phyloP scores from a whole-genome alignment of 2,329 filamentous ascomycete species.

The Trematosphaeria pertusa region DNA sequence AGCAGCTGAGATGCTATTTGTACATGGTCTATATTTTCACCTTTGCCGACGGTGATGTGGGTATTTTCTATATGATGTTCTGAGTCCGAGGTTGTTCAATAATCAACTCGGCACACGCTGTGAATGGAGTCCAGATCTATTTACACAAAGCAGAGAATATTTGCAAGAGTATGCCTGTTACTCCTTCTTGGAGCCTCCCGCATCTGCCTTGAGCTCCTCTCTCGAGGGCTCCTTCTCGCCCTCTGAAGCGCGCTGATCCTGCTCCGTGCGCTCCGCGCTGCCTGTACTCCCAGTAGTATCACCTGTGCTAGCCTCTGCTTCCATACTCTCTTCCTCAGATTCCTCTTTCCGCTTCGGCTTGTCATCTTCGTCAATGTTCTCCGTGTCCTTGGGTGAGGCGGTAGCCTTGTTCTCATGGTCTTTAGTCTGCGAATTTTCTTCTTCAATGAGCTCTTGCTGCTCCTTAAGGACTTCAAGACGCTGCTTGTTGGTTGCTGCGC shows the following conservation, averaged over 20 bases:
- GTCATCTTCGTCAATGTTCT: slow-evolving; percentile 95
- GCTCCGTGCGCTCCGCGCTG: slow-evolving; percentile 42
- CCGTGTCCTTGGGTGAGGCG: slow-evolving; percentile 79
- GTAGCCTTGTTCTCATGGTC: slow-evolving; percentile 75
- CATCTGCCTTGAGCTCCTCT: slow-evolving; percentile 16
- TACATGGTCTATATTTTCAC: no score
- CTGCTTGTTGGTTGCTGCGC: slow-evolving; percentile 98
- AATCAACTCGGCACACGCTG: slow-evolving; percentile 5
- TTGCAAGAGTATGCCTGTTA: slow-evolving; percentile 1
- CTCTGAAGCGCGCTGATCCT: slow-evolving; percentile 38
- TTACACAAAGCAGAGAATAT: slow-evolving; percentile 27
- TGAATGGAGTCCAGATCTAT: slow-evolving; percentile 23
- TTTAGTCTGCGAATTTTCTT: slow-evolving; percentile 92
- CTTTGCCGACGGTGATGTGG: slow-evolving; percentile 5
- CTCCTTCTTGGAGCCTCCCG: slow-evolving; percentile 20
- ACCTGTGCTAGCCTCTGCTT: slow-evolving; percentile 42
- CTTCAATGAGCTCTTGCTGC: slow-evolving; percentile 96
- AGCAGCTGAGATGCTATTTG: no score
- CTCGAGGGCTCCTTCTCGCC: slow-evolving; percentile 17
- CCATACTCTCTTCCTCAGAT: slow-evolving; percentile 29
- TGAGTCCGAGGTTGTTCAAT: slow-evolving; percentile 1
- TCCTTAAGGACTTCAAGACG: slow-evolving; percentile 97
- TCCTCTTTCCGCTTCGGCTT: slow-evolving; percentile 58
- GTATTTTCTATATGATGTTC: slow-evolving; percentile 28
- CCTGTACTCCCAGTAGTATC: slow-evolving; percentile 28